Conservation (phyloP, 1,284 basidiomycete genomes). For the Athelia psychrophila region DNA sequence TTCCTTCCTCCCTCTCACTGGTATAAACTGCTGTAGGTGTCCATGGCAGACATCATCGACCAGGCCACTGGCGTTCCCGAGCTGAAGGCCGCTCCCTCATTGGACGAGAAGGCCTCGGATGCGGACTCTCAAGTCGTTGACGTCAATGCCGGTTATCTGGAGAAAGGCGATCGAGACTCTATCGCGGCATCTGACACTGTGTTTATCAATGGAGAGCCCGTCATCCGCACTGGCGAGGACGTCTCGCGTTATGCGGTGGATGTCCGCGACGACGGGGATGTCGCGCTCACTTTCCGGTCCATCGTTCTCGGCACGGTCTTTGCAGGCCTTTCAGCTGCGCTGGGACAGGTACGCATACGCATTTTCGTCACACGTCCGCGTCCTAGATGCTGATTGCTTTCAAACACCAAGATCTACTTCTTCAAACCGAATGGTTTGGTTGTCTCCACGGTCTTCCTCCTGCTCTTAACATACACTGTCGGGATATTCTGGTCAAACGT, state of each 20-base stretch:
- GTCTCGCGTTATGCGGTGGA: slow-evolving; percentile 61
- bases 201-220: slow-evolving; percentile 46
- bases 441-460: slow-evolving; percentile 57
- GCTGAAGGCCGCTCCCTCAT: no score
- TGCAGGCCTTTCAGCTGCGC: slow-evolving; percentile 51
- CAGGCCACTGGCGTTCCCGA: no score
- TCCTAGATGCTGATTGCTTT: background rate
- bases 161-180: no score
- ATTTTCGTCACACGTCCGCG: background rate
- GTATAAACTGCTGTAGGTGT: no score
- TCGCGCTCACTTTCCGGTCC: slow-evolving; percentile 56
- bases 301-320: slow-evolving; percentile 54
- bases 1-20: no score
- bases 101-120: no score
- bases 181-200: slow-evolving; percentile 5
- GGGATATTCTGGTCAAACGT: slow-evolving; percentile 52
- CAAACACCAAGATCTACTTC: slow-evolving; percentile 44
- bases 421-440: slow-evolving; percentile 58
- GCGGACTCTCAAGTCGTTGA: no score
- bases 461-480: slow-evolving; percentile 53
- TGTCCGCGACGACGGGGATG: slow-evolving; percentile 59
- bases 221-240: slow-evolving; percentile 51
- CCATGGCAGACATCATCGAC: no score
- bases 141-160: no score
- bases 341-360: slow-evolving; percentile 38